Percentiles rank a stretch among this genome's conserved stretches.
Conservation (phyloP, 129 eudicot species). For the Pseudognaphalium luteoalbum region DNA sequence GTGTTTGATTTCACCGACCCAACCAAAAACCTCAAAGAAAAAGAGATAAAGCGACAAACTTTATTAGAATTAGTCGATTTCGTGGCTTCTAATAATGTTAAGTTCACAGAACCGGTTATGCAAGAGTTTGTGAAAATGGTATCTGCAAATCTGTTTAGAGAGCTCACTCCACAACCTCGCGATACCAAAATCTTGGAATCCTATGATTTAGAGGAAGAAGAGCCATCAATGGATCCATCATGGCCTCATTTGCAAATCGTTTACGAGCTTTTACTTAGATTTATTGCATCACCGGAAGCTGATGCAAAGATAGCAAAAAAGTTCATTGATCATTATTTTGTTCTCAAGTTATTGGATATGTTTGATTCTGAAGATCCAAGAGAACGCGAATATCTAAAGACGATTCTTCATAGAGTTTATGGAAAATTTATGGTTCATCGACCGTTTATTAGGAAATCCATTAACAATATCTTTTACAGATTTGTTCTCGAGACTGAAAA, state of each 20-base stretch:
- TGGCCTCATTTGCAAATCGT: conserved; percentile 93
- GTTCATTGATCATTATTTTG: conserved; percentile 68
- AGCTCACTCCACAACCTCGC: conserved; percentile 64
- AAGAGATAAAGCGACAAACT: conserved; percentile 83
- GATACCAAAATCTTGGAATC: conserved; percentile 62
- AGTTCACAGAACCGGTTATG: conserved; percentile 60
- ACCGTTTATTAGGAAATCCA: conserved; percentile 71
- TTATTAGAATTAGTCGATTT: conserved; percentile 81
- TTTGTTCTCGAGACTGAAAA: conserved; percentile 78
- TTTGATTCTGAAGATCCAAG: conserved; percentile 91
- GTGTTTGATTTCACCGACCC: conserved; percentile 79
- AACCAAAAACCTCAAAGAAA: conserved; percentile 70
- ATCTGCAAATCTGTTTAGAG: conserved; percentile 66
- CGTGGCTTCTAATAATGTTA: conserved; percentile 58
- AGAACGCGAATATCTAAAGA: conserved; percentile 81
- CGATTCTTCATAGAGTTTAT: conserved; percentile 75
- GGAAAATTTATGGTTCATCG: conserved; percentile 93
- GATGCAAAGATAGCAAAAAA: conserved; percentile 72
- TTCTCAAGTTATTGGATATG: conserved; percentile 66
- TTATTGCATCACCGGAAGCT: conserved; percentile 76
- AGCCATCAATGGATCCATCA: conserved; percentile 84
- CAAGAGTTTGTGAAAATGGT: conserved; percentile 83
- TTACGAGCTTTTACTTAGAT: conserved; percentile 73
- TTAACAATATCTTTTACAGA: conserved; percentile 65
- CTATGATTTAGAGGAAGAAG: conserved; percentile 83